Evolutionary conservation across 2,329 filamentous ascomycete species (phyloP).

Genomic region (Periconia digitata): DNA sequence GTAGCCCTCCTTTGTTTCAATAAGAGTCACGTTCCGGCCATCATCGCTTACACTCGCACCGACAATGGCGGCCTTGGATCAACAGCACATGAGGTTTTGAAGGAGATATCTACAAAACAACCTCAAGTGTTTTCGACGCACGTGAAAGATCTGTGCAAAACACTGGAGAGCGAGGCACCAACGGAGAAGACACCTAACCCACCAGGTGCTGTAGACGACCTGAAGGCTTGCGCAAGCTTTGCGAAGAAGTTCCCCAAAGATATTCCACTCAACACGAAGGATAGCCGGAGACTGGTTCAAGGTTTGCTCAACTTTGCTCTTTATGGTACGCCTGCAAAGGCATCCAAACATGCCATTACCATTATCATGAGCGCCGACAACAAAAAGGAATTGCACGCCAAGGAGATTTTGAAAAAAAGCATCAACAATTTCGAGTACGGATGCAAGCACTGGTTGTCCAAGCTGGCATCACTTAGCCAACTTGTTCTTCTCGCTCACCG

Average conservation of each 20-base stretch:
- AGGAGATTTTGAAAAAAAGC: constrained; percentile 76
- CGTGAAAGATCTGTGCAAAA: constrained; percentile 85
- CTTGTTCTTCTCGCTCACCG: constrained; percentile 74
- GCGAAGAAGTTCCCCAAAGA: constrained; percentile 83
- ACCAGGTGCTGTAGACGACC: constrained; percentile 75
- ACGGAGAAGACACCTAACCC: constrained; percentile 69
- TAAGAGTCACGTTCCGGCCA: constrained; percentile 85
- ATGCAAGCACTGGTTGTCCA: constrained; percentile 71
- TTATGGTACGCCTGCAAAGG: constrained; percentile 76
- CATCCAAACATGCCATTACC: constrained; percentile 90
- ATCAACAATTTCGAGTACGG: constrained; percentile 75
- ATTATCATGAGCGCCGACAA: constrained; percentile 79
- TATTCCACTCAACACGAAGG: constrained; percentile 59
- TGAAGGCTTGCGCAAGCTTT: constrained; percentile 93
- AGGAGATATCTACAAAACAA: constrained; percentile 86
- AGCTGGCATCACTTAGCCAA: constrained; percentile 70
- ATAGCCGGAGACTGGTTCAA: constrained; percentile 77
- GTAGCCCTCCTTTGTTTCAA: constrained; percentile 87
- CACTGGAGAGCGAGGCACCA: constrained; percentile 79
- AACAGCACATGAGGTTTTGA: constrained; percentile 84
- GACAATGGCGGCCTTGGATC: constrained; percentile 77
- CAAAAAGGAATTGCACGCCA: constrained; percentile 80
- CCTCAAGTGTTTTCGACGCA: constrained; percentile 92
- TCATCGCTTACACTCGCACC: constrained; percentile 83
- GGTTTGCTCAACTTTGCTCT: constrained; percentile 81